These are phyloP conservation scores for Mycosphaerella sp. DNA, from an alignment of 2,329 filamentous ascomycete genomes.

Conservation along the genomic window DNA sequence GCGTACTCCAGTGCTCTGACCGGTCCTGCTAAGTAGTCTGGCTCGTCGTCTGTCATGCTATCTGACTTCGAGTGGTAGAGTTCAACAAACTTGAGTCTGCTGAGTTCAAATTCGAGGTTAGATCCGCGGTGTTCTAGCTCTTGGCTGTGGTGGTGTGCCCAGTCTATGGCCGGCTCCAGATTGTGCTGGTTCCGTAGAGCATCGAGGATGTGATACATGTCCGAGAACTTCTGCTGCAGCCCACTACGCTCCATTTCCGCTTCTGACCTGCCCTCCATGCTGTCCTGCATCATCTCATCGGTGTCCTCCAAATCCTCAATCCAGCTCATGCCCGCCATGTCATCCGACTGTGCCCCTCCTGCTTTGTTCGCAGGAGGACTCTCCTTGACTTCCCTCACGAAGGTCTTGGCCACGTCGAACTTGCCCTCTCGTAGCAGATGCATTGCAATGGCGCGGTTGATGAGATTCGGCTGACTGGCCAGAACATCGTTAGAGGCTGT, in stretches of 20 bases:
- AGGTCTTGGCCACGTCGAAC: slow-evolving; percentile 79
- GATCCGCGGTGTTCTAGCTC: slow-evolving; percentile 75
- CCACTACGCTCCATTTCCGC: slow-evolving; percentile 30
- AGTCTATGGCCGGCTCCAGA: slow-evolving; percentile 75
- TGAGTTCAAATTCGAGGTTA: slow-evolving; percentile 92
- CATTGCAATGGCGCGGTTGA: slow-evolving; percentile 94
- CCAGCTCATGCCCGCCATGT: slow-evolving; percentile 17
- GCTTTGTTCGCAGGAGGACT: slow-evolving; percentile 1
- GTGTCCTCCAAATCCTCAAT: slow-evolving; percentile 21
- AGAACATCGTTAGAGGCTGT: slow-evolving; percentile 76
- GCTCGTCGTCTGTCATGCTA: slow-evolving; percentile 42
- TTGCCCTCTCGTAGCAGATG: slow-evolving; percentile 91
- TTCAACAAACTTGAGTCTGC: slow-evolving; percentile 82
- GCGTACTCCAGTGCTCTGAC: slow-evolving; percentile 69
- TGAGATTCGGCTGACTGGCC: slow-evolving; percentile 64
- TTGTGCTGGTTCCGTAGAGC: slow-evolving; percentile 66
- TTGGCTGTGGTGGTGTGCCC: slow-evolving; percentile 66
- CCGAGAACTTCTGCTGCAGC: slow-evolving; percentile 72
- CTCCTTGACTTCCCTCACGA: slow-evolving; percentile 58
- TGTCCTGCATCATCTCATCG: slow-evolving; percentile 19
- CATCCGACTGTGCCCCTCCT: slow-evolving; percentile 8
- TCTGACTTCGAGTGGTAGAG: slow-evolving; percentile 54
- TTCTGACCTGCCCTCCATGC: slow-evolving; percentile 14
- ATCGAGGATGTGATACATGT: slow-evolving; percentile 86
- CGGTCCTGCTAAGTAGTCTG: slow-evolving; percentile 47